Conservation (phyloP, 2,329 filamentous ascomycete genomes). For the Tolypocladium tropicale region DNA sequence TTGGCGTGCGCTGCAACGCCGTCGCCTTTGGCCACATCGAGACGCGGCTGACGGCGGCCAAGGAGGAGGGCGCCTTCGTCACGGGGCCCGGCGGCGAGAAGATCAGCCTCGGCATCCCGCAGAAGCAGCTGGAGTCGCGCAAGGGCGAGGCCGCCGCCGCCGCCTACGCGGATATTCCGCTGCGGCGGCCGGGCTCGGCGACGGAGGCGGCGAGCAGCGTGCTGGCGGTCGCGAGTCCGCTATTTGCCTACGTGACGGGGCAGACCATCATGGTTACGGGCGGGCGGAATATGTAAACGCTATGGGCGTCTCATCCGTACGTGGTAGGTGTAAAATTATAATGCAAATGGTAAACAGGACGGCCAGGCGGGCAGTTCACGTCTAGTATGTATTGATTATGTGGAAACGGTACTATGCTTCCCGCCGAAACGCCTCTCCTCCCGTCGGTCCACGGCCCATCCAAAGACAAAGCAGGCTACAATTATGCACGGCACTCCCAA, state of each 20-base stretch:
- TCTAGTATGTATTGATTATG: background rate
- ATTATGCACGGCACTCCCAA: background rate
- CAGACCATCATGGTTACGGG: constrained; percentile 84
- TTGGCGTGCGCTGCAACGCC: constrained; percentile 75
- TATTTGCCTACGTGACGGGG: constrained; percentile 76
- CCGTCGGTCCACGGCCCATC: background rate
- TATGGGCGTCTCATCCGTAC: background rate
- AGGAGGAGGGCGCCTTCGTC: constrained; percentile 75
- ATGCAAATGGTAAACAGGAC: background rate
- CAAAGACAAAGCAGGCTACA: background rate
- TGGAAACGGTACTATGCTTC: background rate
- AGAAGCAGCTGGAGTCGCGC: constrained; percentile 36
- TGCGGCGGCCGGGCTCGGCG: constrained; percentile 65
- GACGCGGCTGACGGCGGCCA: constrained; percentile 72
- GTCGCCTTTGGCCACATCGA: constrained; percentile 76
- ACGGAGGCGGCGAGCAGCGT: constrained; percentile 73
- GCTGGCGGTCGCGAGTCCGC: constrained; percentile 67
- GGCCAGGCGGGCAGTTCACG: background rate
- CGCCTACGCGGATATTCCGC: constrained; percentile 60
- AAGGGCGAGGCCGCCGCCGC: constrained; percentile 18
- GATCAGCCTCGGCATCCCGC: constrained; percentile 64
- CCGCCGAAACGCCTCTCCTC: background rate
- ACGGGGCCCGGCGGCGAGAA: constrained; percentile 66
- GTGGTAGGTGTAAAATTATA: no score
- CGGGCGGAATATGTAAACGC: constrained; percentile 49